Evolutionary conservation across 2,329 filamentous ascomycete species (phyloP), one percentile per base, ranked within the genome.

Genomic region (Allantophomopsis cytisporea): DNA sequence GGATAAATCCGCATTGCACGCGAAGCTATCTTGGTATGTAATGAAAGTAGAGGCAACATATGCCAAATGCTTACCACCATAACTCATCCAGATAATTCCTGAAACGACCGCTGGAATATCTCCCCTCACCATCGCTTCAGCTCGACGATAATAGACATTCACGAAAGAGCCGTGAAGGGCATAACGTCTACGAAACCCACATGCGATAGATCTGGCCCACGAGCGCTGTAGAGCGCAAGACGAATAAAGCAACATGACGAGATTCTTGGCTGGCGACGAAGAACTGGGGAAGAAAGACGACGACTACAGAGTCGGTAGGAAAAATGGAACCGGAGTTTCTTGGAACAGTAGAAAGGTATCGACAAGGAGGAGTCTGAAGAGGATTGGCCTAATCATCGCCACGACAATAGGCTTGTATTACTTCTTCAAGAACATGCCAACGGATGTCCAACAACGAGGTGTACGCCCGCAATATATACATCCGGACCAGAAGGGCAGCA

Each of bases 281-380:
- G 73, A 79, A 63, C 63, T 76, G 43, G 74, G 73, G 41, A 80
- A 79, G 59, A 73, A 73, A 53, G 69, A 80, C 55, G 76, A 80
- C 54, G 73, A 78, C 55, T 69, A 73, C 55, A 64, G 59, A 43
- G 62, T 60, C 6, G 51, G 51, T 13, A 46, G 48, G 38, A 52
- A 48, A 33, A 47, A 39, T 32, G 45, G 51, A 38, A 45, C 53
- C 39, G 49, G 53, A 28, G 47, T 53, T 35, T 44, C 49, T 14
- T 56, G 60, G 51, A 54, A 52, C 35, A 45, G 50, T 23, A 53
- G 36, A 49, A 57, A 38, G 54, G 61, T 62, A 54, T 62, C 68
- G 33, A 61, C 61, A 47, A 69, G 76, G 41, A 66, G 76, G 47
- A 62, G 60, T 7, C 45, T 75, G 39, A 71, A 69, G 52, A 71